phyloP scores from a whole-genome alignment of 768 basidiomycete genomes.

The Naganishia antarctica region DNA sequence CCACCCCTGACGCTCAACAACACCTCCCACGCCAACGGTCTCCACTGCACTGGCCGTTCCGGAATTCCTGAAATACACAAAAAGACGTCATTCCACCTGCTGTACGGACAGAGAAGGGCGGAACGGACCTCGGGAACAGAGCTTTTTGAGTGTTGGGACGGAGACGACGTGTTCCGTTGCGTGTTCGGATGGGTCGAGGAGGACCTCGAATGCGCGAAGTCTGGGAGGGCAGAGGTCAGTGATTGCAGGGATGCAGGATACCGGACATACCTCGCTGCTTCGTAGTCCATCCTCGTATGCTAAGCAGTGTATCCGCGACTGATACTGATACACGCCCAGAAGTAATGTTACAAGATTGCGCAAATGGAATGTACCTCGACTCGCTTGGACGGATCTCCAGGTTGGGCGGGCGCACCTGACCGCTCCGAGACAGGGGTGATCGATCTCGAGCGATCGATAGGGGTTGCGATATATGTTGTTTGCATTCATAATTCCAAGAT shows the following conservation, averaged over 20 bases:
- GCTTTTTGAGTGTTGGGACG: slow-evolving; percentile 34
- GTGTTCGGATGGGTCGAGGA: slow-evolving; percentile 37
- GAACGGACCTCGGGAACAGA: slow-evolving; percentile 39
- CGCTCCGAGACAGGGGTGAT: too few species aligned
- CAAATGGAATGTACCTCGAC: too few species aligned
- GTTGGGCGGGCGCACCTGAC: too few species aligned
- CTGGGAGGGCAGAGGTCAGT: slow-evolving; percentile 21
- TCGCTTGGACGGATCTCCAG: too few species aligned
- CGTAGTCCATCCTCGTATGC: slow-evolving; percentile 8
- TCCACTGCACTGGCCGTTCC: slow-evolving; percentile 39
- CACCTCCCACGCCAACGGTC: slow-evolving; percentile 39
- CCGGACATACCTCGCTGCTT: background rate
- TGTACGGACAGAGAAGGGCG: background rate
- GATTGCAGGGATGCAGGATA: too few species aligned
- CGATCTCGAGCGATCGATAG: too few species aligned
- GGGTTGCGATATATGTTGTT: too few species aligned
- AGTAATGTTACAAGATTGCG: too few species aligned
- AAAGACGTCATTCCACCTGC: too few species aligned
- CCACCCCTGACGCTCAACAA: slow-evolving; percentile 37
- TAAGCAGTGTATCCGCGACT: too few species aligned
- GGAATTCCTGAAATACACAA: slow-evolving; percentile 49
- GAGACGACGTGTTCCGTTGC: slow-evolving; percentile 37
- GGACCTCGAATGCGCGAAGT: slow-evolving; percentile 40
- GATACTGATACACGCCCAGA: too few species aligned
- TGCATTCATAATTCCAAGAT: too few species aligned